Conservation (phyloP, 805 yeast species). For the Metschnikowia orientalis region DNA sequence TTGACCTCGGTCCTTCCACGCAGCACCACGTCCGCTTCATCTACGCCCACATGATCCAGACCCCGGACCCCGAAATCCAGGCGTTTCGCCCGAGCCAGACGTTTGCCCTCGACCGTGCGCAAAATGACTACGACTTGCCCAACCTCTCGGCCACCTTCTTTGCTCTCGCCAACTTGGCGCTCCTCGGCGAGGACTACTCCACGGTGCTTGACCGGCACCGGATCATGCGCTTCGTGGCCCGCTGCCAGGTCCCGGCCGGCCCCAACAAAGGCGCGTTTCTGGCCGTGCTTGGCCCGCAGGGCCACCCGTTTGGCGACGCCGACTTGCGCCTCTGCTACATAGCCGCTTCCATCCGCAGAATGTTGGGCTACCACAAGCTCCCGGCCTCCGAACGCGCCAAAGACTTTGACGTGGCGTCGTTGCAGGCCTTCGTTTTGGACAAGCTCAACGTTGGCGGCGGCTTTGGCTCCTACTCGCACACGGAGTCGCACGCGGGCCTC, state of each 20-base stretch:
- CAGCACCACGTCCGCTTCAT: conserved; percentile 37
- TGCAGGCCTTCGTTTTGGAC: conserved; percentile 33
- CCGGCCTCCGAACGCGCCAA: conserved; percentile 16
- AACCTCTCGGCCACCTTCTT: conserved; percentile 74
- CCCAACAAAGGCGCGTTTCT: conserved; percentile 30
- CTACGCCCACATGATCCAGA: conserved; percentile 41
- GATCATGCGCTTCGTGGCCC: conserved; percentile 50
- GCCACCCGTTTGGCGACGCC: conserved; percentile 50
- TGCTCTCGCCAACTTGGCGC: conserved; percentile 54
- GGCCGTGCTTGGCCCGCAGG: conserved; percentile 26
- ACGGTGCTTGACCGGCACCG: conserved; percentile 36
- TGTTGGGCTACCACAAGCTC: conserved; percentile 41
- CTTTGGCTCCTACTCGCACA: conserved; percentile 44
- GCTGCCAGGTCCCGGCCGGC: conserved; percentile 50
- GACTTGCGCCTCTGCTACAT: conserved; percentile 74
- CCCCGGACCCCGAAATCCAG: conserved; percentile 27
- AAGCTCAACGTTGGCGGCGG: conserved; percentile 61
- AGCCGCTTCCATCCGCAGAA: conserved; percentile 58
- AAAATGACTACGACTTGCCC: conserved; percentile 49
- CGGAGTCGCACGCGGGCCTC: conserved; percentile 82
- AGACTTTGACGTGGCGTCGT: conserved; percentile 41
- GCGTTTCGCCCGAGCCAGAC: conserved; percentile 58
- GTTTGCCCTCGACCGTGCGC: conserved; percentile 29
- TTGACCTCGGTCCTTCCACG: conserved; percentile 23
- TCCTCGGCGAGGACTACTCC: conserved; percentile 44